Evolutionary conservation across 257 asterid genomes (phyloP).

Genomic region (Petunia secreta): DNA sequence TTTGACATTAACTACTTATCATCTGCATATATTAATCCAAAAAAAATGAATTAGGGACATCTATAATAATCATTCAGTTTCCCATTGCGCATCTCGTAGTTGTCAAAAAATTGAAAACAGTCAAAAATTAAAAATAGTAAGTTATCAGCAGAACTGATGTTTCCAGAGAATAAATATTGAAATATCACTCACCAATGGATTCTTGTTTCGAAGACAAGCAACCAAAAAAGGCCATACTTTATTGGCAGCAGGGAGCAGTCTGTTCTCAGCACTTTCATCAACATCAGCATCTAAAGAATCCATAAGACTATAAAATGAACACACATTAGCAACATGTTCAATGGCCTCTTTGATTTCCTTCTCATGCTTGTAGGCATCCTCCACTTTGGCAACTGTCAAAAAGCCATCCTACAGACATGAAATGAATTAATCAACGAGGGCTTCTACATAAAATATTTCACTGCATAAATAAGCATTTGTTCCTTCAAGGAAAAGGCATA

Average conservation of each 20-base stretch:
- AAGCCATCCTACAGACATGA: conserved; percentile 63
- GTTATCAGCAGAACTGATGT: background rate
- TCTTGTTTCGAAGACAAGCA: conserved; percentile 74
- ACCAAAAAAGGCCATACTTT: conserved; percentile 96
- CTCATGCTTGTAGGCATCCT: conserved; percentile 84
- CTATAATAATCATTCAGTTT: background rate
- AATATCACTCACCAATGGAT: conserved; percentile 64
- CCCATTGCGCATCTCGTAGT: background rate
- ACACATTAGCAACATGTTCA: conserved; percentile 46
- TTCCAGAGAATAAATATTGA: conserved; percentile 15
- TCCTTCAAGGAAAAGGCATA: conserved; percentile 1
- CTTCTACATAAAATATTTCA: background rate
- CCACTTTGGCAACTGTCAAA: conserved; percentile 69
- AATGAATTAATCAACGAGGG: background rate
- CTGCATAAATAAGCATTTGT: background rate
- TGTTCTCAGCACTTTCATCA: conserved; percentile 78
- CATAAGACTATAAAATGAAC: conserved; percentile 58
- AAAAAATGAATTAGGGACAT: background rate
- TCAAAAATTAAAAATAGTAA: background rate
- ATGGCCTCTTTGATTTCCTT: conserved; percentile 68
- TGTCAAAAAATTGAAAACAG: background rate
- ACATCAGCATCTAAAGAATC: conserved; percentile 69
- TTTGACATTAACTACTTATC: background rate
- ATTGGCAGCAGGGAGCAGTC: conserved; percentile 93
- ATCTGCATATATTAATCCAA: background rate